Percentiles rank a stretch among this genome's conserved stretches.
These are phyloP conservation scores for Maudiozyma turicensis DNA, from an alignment of 805 yeast genomes.

Conservation along the genomic window DNA sequence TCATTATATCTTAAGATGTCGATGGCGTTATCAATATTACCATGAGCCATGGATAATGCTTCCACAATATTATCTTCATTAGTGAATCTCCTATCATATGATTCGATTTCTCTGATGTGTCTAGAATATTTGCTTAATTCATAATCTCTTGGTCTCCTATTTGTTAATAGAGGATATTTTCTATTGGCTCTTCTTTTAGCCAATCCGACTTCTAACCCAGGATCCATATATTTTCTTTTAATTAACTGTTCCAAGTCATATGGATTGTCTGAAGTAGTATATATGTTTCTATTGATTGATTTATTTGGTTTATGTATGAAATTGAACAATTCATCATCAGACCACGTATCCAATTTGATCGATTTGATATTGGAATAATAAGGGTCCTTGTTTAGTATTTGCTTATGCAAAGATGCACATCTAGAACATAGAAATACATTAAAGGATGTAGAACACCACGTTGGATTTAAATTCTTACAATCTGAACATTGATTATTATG, in stretches of 20 bases:
- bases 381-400: conserved; percentile 38
- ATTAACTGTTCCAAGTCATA: conserved; percentile 4
- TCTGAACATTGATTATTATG: conserved; percentile 73
- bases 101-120: conserved; percentile 38
- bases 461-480: conserved; percentile 59
- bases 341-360: conserved; percentile 65
- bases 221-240: conserved; percentile 19
- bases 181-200: neutral
- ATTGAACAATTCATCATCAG: conserved; percentile 40
- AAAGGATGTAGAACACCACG: conserved; percentile 30
- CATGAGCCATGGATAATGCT: conserved; percentile 49
- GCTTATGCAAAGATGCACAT: conserved; percentile 71
- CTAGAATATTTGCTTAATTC: conserved; percentile 42
- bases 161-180: conserved; percentile 34
- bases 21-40: conserved; percentile 50
- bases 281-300: neutral
- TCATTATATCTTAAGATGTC: conserved; percentile 34
- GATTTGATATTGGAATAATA: conserved; percentile 62
- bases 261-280: conserved; percentile 14
- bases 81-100: conserved; percentile 40
- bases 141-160: conserved; percentile 43
- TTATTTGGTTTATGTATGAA: conserved; percentile 7
- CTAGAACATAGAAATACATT: conserved; percentile 76
- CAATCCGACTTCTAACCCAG: conserved; percentile 62
- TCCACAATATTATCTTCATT: conserved; percentile 50